A percentile compares a stretch with the other conserved stretches of the same genome.
Conservation (phyloP, 108 stramenopile genomes). For the Skeletonema menzelii region DNA sequence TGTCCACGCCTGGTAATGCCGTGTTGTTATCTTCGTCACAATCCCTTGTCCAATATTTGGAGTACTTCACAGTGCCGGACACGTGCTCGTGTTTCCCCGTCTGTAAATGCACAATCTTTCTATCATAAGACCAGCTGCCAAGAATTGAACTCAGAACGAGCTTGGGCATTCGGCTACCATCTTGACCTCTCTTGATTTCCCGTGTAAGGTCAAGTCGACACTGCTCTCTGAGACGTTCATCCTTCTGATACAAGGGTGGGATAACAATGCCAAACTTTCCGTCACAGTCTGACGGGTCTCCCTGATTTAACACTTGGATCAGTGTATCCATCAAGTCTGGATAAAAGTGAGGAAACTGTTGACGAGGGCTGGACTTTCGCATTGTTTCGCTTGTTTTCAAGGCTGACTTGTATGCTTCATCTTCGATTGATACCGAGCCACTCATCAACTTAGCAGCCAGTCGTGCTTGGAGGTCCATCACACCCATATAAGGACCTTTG, state of each 20-base stretch:
- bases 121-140: slow-evolving; percentile 62
- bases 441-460: slow-evolving; percentile 50
- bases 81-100: slow-evolving; percentile 33
- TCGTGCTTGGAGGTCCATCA: slow-evolving; percentile 67
- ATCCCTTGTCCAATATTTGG: slow-evolving; percentile 26
- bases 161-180: slow-evolving; percentile 51
- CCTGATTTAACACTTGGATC: slow-evolving; percentile 20
- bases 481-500: slow-evolving; percentile 70
- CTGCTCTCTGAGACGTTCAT: slow-evolving; percentile 29
- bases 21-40: neutral
- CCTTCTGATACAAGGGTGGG: slow-evolving; percentile 61
- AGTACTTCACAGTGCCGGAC: slow-evolving; percentile 39
- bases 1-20: neutral
- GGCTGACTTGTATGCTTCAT: slow-evolving; percentile 28
- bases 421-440: slow-evolving; percentile 27
- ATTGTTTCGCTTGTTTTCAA: slow-evolving; percentile 43
- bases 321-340: slow-evolving; percentile 62
- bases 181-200: slow-evolving; percentile 40
- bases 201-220: slow-evolving; percentile 22
- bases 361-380: slow-evolving; percentile 43
- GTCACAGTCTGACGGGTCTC: slow-evolving; percentile 15
- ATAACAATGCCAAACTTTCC: slow-evolving; percentile 44
- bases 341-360: slow-evolving; percentile 73
- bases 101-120: slow-evolving; percentile 59
- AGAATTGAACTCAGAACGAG: slow-evolving; percentile 54